Base-by-base conservation (phyloP, 768 basidiomycete species). In the Plicaturopsis crispa region DNA sequence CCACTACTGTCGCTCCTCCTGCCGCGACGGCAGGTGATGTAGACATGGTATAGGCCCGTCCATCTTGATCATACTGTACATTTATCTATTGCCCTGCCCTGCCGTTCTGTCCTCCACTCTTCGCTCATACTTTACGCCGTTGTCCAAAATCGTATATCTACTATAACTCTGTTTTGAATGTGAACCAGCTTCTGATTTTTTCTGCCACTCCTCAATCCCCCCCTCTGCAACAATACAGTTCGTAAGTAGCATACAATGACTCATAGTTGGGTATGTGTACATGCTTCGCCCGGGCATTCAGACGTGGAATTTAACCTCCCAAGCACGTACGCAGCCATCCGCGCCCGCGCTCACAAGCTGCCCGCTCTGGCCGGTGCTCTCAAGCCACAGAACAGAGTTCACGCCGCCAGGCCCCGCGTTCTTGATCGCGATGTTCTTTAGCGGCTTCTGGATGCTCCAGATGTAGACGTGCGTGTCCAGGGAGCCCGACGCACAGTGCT, bases 391-490 rank as follows among this genome's bases (percentile, higher is more conserved):
- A 5, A 92, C 89, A 14, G 72, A 71, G 43, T 80, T 81, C 2
- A 90, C 83, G 6, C 93, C 92, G 10, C 90, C 87, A 4, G 88
- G 78, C 24, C 79, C 79, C 1, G 87, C 90, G 44, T 91, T 91
- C 68, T 80, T 83, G 55, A 97, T 80, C 19, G 80, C 71, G 24
- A 91, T 76, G 47, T 84, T 86, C 58, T 72, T 79, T 56, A 76
- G 61, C 6, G 82, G 79, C 51, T 77, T 73, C 31, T 63, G 63
- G 21, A 89, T 77, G 46, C 81, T 80, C 79, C 87, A 97, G 18
- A 97, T 62, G 52, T 91, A 96, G 4, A 94, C 77, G 47, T 90
- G 77, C 21, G 92, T 93, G 56, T 98, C 94, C n/a, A 94, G 70
- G 14, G 90, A 88, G 8, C 84, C 91, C 4, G 90, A 91, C 8